phyloP scores from a whole-genome alignment of 805 yeast genomes.

The Ogataea henricii region DNA sequence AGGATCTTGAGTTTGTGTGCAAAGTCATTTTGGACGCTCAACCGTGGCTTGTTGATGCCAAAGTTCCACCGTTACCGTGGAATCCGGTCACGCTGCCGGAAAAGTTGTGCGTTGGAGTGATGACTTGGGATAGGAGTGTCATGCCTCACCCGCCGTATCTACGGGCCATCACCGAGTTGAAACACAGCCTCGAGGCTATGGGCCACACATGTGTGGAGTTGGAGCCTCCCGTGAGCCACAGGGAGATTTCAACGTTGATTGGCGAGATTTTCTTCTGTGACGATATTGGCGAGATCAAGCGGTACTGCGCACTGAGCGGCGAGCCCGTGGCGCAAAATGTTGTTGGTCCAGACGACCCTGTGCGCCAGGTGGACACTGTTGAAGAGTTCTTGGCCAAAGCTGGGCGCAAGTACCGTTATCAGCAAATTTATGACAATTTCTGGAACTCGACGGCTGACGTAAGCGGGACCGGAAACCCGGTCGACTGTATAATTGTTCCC shows the following conservation, averaged over 20 bases:
- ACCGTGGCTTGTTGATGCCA: conserved; percentile 54
- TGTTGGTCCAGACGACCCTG: conserved; percentile 20
- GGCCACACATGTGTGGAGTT: conserved; percentile 48
- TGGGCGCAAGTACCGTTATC: conserved; percentile 36
- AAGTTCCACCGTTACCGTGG: conserved; percentile 55
- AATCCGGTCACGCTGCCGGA: conserved; percentile 21
- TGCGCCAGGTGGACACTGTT: conserved; percentile 17
- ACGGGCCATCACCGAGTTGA: conserved; percentile 42
- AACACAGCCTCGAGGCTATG: conserved; percentile 28
- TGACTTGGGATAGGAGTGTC: conserved; percentile 45
- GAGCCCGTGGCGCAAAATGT: conserved; percentile 31
- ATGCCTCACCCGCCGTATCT: conserved; percentile 59
- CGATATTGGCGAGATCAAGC: conserved; percentile 28
- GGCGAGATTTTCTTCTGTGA: conserved; percentile 28
- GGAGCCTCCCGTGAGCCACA: conserved; percentile 36
- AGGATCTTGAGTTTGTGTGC: conserved; percentile 40
- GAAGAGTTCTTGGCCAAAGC: conserved; percentile 44
- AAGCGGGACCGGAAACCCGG: conserved; percentile 38
- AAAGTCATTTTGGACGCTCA: conserved; percentile 40
- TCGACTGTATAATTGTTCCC: conserved; percentile 53
- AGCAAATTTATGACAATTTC: conserved; percentile 40
- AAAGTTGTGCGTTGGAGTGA: conserved; percentile 48
- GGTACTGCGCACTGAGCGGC: conserved; percentile 29
- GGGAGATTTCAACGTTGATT: conserved; percentile 29
- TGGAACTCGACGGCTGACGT: conserved; percentile 37